These are phyloP conservation scores for Marasmius tenuissimus DNA, from an alignment of 1,284 basidiomycete genomes.

Conservation along the genomic window DNA sequence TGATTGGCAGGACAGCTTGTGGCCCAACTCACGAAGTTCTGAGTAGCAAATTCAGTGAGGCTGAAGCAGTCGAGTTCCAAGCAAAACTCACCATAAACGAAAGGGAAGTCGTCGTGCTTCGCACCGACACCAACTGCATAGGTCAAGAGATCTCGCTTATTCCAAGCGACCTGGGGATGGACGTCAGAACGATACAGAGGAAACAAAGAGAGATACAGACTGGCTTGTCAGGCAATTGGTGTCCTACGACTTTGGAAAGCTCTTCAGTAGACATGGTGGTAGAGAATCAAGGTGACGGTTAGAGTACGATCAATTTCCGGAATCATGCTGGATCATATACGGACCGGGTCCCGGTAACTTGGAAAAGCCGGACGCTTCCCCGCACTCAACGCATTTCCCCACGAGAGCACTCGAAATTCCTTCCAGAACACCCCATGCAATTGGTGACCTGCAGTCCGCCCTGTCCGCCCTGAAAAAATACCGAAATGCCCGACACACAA, in stretches of 20 bases:
- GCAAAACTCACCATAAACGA: conserved; percentile 57
- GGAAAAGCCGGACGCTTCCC: too few relatives aligned
- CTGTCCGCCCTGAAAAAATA: too few relatives aligned
- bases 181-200: not conserved
- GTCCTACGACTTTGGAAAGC: conserved; percentile 52
- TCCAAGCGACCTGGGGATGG: conserved; percentile 62
- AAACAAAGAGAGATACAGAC: conserved; percentile 29
- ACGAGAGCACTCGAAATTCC: too few relatives aligned
- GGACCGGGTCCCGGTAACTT: too few relatives aligned
- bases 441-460: too few relatives aligned
- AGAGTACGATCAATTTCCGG: not conserved
- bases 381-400: too few relatives aligned
- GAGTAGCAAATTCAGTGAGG: not conserved
- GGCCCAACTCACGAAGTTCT: conserved; percentile 41
- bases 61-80: not conserved
- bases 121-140: conserved; percentile 73
- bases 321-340: not conserved
- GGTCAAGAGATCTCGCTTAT: conserved; percentile 64
- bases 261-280: conserved; percentile 36
- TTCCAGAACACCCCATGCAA: too few relatives aligned
- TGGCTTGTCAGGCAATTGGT: conserved; percentile 41
- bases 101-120: conserved; percentile 59
- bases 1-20: not conserved
- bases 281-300: not conserved
- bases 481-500: too few relatives aligned